phyloP scores from a whole-genome alignment of 768 basidiomycete species.

The Pleurotus citrinopileatus region DNA sequence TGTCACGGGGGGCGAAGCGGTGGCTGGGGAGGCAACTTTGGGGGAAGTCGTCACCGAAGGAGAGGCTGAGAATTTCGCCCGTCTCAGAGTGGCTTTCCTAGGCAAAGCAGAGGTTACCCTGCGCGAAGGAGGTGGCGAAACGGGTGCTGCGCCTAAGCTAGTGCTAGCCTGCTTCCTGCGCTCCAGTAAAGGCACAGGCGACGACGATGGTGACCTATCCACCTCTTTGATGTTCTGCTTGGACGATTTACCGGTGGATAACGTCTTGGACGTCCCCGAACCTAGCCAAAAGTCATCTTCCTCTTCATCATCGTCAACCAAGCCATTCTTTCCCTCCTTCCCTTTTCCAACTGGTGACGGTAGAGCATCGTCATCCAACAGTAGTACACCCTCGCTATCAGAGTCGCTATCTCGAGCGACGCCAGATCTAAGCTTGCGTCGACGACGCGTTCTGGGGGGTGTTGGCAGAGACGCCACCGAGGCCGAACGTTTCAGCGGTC shows the following conservation, averaged over 20 bases:
- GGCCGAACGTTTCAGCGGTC: conserved; percentile 3
- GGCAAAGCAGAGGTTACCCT: not conserved
- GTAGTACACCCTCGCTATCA: not conserved
- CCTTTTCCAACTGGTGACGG: not conserved
- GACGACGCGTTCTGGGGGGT: conserved; percentile 4
- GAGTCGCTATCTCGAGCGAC: not conserved
- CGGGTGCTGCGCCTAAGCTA: conserved; percentile 1
- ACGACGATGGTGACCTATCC: not conserved
- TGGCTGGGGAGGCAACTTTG: not conserved
- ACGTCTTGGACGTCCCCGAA: not conserved
- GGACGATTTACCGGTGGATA: not conserved
- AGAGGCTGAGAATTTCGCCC: not conserved
- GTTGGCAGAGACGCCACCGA: conserved; percentile 3
- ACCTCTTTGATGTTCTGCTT: not conserved
- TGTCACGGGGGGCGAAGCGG: conserved; percentile 5
- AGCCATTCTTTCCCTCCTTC: not conserved
- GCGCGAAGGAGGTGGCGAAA: conserved; percentile 7
- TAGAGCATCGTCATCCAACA: not conserved
- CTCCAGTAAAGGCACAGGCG: conserved; percentile 1
- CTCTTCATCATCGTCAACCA: not conserved
- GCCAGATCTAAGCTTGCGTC: not conserved
- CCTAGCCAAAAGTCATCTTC: conserved; percentile 8
- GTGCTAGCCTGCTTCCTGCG: conserved; percentile 1
- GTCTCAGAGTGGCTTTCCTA: not conserved
- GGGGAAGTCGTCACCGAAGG: not conserved